Evolutionary conservation across 345 rosid genomes (phyloP).

Genomic region (Citrus inodora): DNA sequence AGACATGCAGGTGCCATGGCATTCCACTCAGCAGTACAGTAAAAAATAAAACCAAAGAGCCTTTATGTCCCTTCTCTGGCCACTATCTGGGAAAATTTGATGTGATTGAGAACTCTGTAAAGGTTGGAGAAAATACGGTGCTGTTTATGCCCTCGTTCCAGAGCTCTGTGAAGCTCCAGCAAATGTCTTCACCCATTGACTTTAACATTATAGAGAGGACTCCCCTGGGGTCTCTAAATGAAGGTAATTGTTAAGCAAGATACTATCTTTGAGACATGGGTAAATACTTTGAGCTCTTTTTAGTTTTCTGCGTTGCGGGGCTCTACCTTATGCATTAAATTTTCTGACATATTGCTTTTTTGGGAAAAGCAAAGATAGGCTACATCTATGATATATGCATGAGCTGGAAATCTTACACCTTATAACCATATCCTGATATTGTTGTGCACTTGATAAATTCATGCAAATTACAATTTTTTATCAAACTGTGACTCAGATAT

Average conservation of each 20-base stretch:
- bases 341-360: slow-evolving; percentile 1
- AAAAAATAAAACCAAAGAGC: slow-evolving; percentile 28
- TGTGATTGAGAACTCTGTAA: slow-evolving; percentile 55
- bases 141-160: slow-evolving; percentile 58
- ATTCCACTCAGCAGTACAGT: slow-evolving; percentile 29
- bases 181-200: slow-evolving; percentile 46
- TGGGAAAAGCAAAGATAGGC: not conserved
- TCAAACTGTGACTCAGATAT: not conserved
- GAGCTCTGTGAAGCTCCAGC: slow-evolving; percentile 37
- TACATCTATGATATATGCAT: not conserved
- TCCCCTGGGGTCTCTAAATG: slow-evolving; percentile 61
- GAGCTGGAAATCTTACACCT: not conserved
- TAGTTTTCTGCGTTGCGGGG: not conserved
- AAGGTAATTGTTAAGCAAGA: slow-evolving; percentile 45
- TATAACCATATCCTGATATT: not conserved
- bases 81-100: slow-evolving; percentile 40
- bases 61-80: slow-evolving; percentile 53
- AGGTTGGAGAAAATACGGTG: slow-evolving; percentile 59
- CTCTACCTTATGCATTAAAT: slow-evolving; percentile 1
- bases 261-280: not conserved
- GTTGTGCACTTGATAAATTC: not conserved
- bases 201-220: slow-evolving; percentile 69
- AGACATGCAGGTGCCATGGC: slow-evolving; percentile 88
- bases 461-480: not conserved
- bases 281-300: not conserved